A percentile compares a stretch with the other conserved stretches of the same genome.
Evolutionary conservation across 2,329 filamentous ascomycete genomes (phyloP).

Genomic region (Stylonectria norvegica): DNA sequence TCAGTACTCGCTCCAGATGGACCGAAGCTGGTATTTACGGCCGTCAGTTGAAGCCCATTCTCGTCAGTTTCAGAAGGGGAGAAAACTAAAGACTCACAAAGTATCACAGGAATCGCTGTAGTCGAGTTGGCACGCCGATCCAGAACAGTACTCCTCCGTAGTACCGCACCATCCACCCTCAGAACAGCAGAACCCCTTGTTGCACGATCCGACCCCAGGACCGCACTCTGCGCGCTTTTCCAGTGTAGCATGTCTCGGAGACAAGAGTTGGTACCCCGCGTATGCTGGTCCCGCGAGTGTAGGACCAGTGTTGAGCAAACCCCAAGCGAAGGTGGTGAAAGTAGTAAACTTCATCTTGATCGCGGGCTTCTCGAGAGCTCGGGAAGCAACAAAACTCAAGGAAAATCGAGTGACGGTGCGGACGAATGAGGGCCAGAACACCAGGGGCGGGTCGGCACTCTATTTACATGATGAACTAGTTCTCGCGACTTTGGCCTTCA

Average conservation of each 20-base stretch:
- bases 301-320: constrained; percentile 16
- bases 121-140: constrained; percentile 38
- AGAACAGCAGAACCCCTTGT: constrained; percentile 34
- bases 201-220: constrained; percentile 34
- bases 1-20: constrained; percentile 33
- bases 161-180: constrained; percentile 38
- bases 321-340: constrained; percentile 12
- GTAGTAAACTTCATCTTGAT: constrained; percentile 18
- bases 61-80: not conserved
- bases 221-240: constrained; percentile 31
- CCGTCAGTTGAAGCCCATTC: constrained; percentile 11
- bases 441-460: constrained; percentile 13
- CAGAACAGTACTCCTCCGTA: constrained; percentile 32
- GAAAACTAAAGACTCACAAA: constrained; percentile 31
- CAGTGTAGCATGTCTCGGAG: constrained; percentile 12
- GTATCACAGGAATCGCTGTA: constrained; percentile 41
- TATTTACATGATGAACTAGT: constrained; percentile 27
- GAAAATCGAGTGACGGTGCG: constrained; percentile 15
- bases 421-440: constrained; percentile 8
- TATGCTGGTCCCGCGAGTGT: constrained; percentile 18
- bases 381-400: constrained; percentile 1
- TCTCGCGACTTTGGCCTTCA: no score
- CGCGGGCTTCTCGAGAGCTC: not conserved
- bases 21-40: constrained; percentile 25
- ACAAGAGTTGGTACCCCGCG: constrained; percentile 10